A percentile compares a stretch with the other conserved stretches of the same genome.
phyloP scores from a whole-genome alignment of 192 early-diverging fungal species.

The Umbelopsis isabellina region DNA sequence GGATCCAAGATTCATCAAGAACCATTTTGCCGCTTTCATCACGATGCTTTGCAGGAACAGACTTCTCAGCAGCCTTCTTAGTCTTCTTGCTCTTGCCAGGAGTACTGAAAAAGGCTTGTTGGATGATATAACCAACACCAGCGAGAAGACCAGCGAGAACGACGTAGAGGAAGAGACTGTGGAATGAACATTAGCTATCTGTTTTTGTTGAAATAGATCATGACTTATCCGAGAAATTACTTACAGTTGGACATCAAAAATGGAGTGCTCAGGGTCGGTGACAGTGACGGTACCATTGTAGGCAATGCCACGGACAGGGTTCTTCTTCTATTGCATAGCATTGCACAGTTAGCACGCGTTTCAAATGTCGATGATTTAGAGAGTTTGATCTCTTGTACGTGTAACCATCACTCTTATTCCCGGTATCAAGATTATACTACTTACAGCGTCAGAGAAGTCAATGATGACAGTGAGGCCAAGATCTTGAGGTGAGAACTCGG shows the following conservation, averaged over 20 bases:
- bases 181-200: background rate
- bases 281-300: constrained; percentile 51
- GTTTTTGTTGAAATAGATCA: background rate
- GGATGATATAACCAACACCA: constrained; percentile 49
- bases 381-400: too few relatives aligned
- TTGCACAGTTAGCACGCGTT: background rate
- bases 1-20: constrained; percentile 60
- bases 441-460: constrained; percentile 47
- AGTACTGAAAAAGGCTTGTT: constrained; percentile 49
- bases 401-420: too few relatives aligned
- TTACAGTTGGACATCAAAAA: constrained; percentile 63
- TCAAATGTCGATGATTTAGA: too few relatives aligned
- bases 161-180: constrained; percentile 54
- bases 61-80: constrained; percentile 25
- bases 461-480: constrained; percentile 47
- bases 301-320: constrained; percentile 42
- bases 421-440: background rate
- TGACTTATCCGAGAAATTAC: constrained; percentile 4
- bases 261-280: constrained; percentile 50
- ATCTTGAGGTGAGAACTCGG: constrained; percentile 51
- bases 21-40: constrained; percentile 43
- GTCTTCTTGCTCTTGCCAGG: constrained; percentile 38
- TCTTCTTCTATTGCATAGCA: constrained; percentile 13
- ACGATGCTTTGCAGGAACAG: constrained; percentile 37
- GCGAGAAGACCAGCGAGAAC: constrained; percentile 42